These are phyloP conservation scores for Mycogone perniciosa DNA, from an alignment of 2,329 filamentous ascomycete genomes.

Conservation along the genomic window DNA sequence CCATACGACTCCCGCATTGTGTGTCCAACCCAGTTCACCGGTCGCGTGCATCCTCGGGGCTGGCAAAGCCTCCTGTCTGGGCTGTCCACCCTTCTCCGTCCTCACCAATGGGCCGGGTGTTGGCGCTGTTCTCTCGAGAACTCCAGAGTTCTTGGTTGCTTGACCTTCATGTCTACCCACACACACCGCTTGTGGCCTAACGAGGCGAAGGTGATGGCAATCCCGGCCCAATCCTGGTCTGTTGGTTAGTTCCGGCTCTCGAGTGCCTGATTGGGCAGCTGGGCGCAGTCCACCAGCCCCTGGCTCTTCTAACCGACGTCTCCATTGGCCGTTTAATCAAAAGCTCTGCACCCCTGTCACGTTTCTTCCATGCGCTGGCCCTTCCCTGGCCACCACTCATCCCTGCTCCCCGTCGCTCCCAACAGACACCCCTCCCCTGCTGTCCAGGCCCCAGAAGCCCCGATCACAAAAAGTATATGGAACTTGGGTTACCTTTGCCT, in stretches of 20 bases:
- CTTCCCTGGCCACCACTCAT: conserved; percentile 22
- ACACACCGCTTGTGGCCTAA: conserved; percentile 30
- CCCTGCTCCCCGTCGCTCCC: conserved; percentile 14
- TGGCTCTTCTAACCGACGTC: conserved; percentile 29
- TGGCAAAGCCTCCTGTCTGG: not conserved
- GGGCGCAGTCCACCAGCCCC: conserved; percentile 29
- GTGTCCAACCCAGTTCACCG: not conserved
- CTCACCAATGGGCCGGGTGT: too few species aligned
- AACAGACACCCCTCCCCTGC: conserved; percentile 11
- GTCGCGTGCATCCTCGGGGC: not conserved
- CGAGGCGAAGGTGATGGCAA: conserved; percentile 26
- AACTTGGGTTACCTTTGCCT: conserved; percentile 12
- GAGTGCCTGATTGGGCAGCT: conserved; percentile 46
- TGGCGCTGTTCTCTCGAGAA: not conserved
- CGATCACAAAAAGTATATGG: conserved; percentile 11
- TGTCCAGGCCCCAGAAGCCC: not conserved
- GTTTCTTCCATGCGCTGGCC: conserved; percentile 46
- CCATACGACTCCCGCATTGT: not conserved
- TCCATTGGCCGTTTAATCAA: conserved; percentile 50
- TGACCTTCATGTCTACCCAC: conserved; percentile 12
- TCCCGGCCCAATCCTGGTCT: conserved; percentile 34
- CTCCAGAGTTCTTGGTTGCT: not conserved
- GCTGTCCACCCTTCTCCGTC: too few species aligned
- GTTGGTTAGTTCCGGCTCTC: conserved; percentile 41
- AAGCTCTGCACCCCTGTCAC: conserved; percentile 41